These are phyloP conservation scores for Eimeria nieschulzi DNA, from an alignment of 169 alveolate genomes.

Conservation along the genomic window DNA sequence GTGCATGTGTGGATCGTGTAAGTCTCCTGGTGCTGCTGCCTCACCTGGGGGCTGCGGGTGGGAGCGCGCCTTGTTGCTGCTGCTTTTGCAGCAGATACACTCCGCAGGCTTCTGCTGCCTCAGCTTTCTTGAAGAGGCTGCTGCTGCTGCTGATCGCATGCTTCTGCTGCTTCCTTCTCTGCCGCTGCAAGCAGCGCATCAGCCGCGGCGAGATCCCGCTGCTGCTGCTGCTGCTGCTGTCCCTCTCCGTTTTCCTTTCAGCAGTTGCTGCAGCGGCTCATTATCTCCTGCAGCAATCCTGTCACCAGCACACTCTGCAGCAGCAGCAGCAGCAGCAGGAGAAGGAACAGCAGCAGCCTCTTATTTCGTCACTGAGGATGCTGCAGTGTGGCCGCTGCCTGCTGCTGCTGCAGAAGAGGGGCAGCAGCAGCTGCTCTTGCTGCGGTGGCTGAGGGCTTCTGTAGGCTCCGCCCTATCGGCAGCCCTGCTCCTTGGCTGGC, in stretches of 20 bases:
- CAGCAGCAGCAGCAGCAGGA: slow-evolving; percentile 40
- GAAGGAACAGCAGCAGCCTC: slow-evolving; percentile 16
- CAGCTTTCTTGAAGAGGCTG: slow-evolving; percentile 18
- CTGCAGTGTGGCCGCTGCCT: background rate
- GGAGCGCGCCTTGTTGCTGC: slow-evolving; percentile 15
- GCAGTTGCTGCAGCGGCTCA: slow-evolving; percentile 12
- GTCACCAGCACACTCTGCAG: background rate
- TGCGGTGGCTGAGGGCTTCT: slow-evolving; percentile 59
- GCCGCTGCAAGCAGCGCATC: background rate
- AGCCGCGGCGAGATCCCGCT: background rate
- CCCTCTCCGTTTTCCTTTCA: slow-evolving; percentile 44
- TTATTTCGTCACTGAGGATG: background rate
- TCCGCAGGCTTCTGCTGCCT: background rate
- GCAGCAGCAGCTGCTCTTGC: slow-evolving; percentile 61
- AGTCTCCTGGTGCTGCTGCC: slow-evolving; percentile 30
- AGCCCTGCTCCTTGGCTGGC: slow-evolving; percentile 58
- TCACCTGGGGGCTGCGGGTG: slow-evolving; percentile 58
- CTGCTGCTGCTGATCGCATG: slow-evolving; percentile 35
- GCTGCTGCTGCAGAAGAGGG: background rate
- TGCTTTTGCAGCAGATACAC: slow-evolving; percentile 56
- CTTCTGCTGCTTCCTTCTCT: slow-evolving; percentile 13
- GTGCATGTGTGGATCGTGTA: slow-evolving; percentile 40
- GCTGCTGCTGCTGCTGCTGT: slow-evolving; percentile 45
- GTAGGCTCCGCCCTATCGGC: slow-evolving; percentile 57
- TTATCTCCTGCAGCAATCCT: background rate